Conservation (phyloP, 1,284 basidiomycete species). For the Tilletia setariae region DNA sequence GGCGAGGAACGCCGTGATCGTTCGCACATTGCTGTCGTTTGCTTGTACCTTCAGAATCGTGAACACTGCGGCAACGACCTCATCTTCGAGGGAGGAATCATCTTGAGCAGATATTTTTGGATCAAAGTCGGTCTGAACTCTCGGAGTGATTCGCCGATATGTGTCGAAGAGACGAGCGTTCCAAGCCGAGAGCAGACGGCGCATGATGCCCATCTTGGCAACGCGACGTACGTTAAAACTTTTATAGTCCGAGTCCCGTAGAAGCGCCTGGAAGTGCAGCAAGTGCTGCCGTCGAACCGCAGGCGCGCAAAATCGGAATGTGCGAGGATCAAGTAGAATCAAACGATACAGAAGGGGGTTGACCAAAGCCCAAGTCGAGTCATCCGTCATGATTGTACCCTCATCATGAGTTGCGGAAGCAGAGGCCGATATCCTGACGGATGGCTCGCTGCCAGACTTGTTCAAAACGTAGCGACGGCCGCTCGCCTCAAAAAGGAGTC, state of each 20-base stretch:
- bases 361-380: conserved; percentile 66
- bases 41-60: too few relatives aligned
- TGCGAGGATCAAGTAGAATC: conserved; percentile 81
- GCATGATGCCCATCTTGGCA: conserved; percentile 61
- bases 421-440: too few relatives aligned
- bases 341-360: conserved; percentile 78
- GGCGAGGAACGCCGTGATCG: too few relatives aligned
- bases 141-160: background rate
- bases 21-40: too few relatives aligned
- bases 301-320: conserved; percentile 72
- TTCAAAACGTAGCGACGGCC: conserved; percentile 63
- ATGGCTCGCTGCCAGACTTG: background rate
- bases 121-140: too few relatives aligned
- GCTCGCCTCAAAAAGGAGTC: conserved; percentile 75
- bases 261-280: conserved; percentile 72
- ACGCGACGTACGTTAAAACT: conserved; percentile 44
- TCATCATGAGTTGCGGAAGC: too few relatives aligned
- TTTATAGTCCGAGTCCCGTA: conserved; percentile 65
- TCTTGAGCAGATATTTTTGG: too few relatives aligned
- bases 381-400: too few relatives aligned
- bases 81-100: too few relatives aligned
- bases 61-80: too few relatives aligned
- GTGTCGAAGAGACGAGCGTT: background rate
- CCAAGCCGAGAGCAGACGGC: conserved; percentile 67
- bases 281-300: conserved; percentile 75